Evolutionary conservation across 2,329 filamentous ascomycete species (phyloP).

Genomic region (Mycogone perniciosa): DNA sequence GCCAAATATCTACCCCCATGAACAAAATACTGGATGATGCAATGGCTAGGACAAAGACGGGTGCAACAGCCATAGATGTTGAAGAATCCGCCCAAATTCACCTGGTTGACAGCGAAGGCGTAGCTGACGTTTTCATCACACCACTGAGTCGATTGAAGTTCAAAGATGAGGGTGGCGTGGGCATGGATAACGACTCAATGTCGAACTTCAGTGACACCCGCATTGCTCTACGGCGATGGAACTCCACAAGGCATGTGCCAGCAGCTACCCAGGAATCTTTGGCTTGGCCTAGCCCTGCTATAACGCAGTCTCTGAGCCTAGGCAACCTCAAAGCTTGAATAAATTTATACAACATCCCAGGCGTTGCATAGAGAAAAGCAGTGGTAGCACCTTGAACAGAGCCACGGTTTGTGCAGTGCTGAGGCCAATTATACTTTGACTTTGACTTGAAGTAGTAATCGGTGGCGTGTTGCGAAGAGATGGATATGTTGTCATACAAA

Average conservation of each 20-base stretch:
- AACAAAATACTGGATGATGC: not conserved
- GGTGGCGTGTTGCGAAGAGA: conserved; percentile 6
- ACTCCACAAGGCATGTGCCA: conserved; percentile 6
- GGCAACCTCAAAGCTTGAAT: not conserved
- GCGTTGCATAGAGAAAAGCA: not conserved
- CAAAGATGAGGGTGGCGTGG: not conserved
- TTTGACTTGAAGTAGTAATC: not conserved
- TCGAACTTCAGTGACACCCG: not conserved
- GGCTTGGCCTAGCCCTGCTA: not conserved
- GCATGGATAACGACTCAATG: not conserved
- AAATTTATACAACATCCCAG: not conserved
- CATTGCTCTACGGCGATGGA: conserved; percentile 3
- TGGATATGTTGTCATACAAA: conserved; percentile 2
- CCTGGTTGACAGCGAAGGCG: conserved; percentile 13
- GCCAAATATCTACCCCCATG: not conserved
- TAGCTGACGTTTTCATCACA: conserved; percentile 18
- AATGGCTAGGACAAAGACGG: not conserved
- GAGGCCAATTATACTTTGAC: not conserved
- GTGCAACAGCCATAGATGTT: not conserved
- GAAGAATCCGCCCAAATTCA: not conserved
- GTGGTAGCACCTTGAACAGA: not conserved
- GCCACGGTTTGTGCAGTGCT: no score
- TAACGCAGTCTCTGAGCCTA: conserved; percentile 9
- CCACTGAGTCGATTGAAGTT: conserved; percentile 18
- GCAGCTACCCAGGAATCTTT: not conserved